These are phyloP conservation scores for Pythium chondricola DNA, from an alignment of 352 stramenopile genomes.

Conservation along the genomic window DNA sequence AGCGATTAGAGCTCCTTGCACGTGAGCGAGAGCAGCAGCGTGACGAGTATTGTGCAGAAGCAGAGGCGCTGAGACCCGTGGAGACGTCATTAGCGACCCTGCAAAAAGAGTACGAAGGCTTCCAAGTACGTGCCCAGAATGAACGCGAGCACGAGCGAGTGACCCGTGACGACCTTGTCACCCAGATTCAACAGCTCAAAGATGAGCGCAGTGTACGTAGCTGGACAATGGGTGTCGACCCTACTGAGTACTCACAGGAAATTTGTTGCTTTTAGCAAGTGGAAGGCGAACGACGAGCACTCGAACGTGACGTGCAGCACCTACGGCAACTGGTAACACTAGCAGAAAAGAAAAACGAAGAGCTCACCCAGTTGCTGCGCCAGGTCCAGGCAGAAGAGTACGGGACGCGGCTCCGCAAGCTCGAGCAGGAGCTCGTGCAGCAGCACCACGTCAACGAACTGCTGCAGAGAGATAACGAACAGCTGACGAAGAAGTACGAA, in stretches of 20 bases:
- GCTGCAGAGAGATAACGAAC: constrained; percentile 45
- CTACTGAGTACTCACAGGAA: background rate
- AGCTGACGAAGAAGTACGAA: constrained; percentile 58
- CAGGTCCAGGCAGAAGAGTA: constrained; percentile 43
- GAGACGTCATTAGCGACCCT: constrained; percentile 29
- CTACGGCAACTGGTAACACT: constrained; percentile 48
- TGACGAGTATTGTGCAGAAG: constrained; percentile 26
- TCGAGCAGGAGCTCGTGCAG: constrained; percentile 44
- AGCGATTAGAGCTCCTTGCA: constrained; percentile 19
- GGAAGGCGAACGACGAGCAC: constrained; percentile 38
- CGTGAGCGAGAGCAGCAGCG: constrained; percentile 27
- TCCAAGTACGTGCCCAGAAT: constrained; percentile 26
- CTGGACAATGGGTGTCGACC: background rate
- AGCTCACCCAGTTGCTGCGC: constrained; percentile 33
- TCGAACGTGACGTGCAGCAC: constrained; percentile 44
- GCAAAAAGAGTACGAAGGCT: constrained; percentile 29
- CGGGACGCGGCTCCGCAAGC: constrained; percentile 34
- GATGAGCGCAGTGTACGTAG: constrained; percentile 12
- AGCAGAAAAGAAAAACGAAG: constrained; percentile 35
- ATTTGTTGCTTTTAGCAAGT: constrained; percentile 41
- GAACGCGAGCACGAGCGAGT: constrained; percentile 21
- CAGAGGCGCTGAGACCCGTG: constrained; percentile 25
- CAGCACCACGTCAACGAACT: constrained; percentile 23
- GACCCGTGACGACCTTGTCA: constrained; percentile 15
- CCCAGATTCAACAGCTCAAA: constrained; percentile 27